Evolutionary conservation across 2,329 filamentous ascomycete species (phyloP).

Genomic region (Orbilia brochopaga): DNA sequence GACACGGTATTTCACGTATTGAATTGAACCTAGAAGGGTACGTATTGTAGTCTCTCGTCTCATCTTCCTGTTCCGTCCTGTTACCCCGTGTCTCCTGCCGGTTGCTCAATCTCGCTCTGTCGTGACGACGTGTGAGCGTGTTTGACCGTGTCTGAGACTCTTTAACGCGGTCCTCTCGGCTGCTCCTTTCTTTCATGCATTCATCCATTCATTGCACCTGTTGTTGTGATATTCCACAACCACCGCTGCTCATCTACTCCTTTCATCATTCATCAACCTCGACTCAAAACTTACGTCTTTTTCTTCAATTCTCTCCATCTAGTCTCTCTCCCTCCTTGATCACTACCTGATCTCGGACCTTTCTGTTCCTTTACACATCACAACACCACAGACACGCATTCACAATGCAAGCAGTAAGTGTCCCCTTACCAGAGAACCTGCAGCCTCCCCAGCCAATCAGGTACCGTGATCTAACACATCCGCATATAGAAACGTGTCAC

Average conservation of each 20-base stretch:
- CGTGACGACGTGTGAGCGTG: not conserved
- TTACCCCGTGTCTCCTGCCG: not conserved
- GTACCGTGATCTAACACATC: conserved; percentile 4
- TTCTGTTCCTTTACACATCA: conserved; percentile 4
- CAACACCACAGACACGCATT: conserved; percentile 16
- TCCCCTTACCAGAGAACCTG: not conserved
- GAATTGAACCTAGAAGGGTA: not conserved
- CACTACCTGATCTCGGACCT: conserved; percentile 36
- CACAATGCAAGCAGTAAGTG: conserved; percentile 50
- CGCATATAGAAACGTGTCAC: conserved; percentile 47
- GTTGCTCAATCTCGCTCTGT: not conserved
- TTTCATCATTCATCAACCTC: conserved; percentile 9
- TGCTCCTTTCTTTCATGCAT: not conserved
- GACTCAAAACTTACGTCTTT: conserved; percentile 21
- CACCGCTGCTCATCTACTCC: not conserved
- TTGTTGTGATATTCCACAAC: not conserved
- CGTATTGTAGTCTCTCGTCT: not conserved
- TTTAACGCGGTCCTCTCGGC: too few species aligned
- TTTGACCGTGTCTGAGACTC: not conserved
- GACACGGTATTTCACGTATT: conserved; percentile 8
- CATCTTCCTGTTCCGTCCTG: not conserved
- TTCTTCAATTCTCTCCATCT: not conserved
- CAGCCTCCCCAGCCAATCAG: not conserved
- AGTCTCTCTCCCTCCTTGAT: conserved; percentile 41
- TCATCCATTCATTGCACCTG: too few species aligned